Percentiles rank a stretch among this genome's conserved stretches.
Evolutionary conservation across 176 grass and related monocot genomes (phyloP).

Genomic region (Avena eriantha): DNA sequence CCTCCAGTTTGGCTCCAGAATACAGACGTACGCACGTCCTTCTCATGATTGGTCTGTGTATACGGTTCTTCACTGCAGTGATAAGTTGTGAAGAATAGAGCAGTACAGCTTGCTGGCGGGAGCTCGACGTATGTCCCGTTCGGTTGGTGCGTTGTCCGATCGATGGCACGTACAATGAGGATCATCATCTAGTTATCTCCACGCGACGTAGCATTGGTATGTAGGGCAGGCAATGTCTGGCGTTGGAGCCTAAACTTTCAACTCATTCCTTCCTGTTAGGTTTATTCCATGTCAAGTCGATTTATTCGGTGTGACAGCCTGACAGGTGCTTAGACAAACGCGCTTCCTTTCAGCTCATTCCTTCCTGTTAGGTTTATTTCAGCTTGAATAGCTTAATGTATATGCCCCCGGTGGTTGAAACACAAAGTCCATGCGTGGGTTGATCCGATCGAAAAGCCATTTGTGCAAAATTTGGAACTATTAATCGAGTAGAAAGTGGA

Average conservation of each 20-base stretch:
- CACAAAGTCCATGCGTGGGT: no score
- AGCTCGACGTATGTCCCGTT: constrained; percentile 4
- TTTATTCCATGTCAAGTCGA: background rate
- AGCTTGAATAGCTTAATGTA: no score
- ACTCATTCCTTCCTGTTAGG: no score
- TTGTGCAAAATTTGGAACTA: no score
- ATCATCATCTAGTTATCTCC: background rate
- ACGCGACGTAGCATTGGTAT: background rate
- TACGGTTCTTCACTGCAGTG: constrained; percentile 1
- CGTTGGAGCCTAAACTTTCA: background rate
- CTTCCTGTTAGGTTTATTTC: no score
- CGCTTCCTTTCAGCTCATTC: no score
- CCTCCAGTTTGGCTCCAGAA: constrained; percentile 27
- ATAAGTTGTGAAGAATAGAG: background rate
- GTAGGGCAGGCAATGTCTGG: background rate
- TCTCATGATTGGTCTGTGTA: background rate
- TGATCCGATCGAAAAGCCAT: no score
- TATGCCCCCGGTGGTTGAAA: no score
- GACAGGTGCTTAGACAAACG: no score
- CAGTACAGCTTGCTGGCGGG: background rate
- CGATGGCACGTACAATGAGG: background rate
- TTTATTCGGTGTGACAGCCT: background rate
- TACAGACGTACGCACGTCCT: background rate
- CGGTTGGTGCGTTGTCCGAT: constrained; percentile 30
- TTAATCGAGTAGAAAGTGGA: background rate